phyloP scores from a whole-genome alignment of 768 basidiomycete species.

The Suillus plorans region DNA sequence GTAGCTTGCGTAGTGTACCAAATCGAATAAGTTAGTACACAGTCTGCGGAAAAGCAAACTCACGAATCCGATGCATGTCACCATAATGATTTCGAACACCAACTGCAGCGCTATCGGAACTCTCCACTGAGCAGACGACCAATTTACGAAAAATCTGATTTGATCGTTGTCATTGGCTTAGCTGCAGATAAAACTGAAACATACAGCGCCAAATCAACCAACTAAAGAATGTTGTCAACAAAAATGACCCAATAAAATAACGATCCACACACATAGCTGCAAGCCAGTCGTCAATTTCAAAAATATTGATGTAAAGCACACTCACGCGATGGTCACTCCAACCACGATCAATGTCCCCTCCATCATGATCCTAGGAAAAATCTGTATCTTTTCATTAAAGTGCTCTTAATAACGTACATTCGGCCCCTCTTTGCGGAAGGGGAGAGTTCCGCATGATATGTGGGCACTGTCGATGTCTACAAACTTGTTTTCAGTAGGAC shows the following conservation, averaged over 20 bases:
- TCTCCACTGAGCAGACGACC: constrained; percentile 39
- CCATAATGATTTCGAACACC: constrained; percentile 39
- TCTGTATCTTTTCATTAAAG: neutral
- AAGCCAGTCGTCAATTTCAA: neutral
- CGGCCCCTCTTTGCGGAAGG: constrained; percentile 42
- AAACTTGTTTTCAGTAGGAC: neutral
- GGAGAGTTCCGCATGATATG: constrained; percentile 47
- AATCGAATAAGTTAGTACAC: neutral
- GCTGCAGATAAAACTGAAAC: constrained; percentile 3
- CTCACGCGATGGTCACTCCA: constrained; percentile 42
- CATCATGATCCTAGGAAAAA: constrained; percentile 9
- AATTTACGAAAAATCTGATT: constrained; percentile 31
- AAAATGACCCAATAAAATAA: constrained; percentile 1
- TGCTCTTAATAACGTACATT: constrained; percentile 13
- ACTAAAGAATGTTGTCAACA: constrained; percentile 18
- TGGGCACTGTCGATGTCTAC: constrained; percentile 43
- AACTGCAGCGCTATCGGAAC: constrained; percentile 44
- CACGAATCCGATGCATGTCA: constrained; percentile 33
- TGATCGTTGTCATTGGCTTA: neutral
- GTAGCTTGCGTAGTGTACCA: constrained; percentile 22
- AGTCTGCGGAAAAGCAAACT: constrained; percentile 6
- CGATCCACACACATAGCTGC: neutral
- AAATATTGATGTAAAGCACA: neutral
- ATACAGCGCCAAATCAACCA: constrained; percentile 41
- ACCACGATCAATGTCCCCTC: constrained; percentile 12